Conservation (phyloP, 2,329 filamentous ascomycete genomes). For the Colletotrichum sp. region DNA sequence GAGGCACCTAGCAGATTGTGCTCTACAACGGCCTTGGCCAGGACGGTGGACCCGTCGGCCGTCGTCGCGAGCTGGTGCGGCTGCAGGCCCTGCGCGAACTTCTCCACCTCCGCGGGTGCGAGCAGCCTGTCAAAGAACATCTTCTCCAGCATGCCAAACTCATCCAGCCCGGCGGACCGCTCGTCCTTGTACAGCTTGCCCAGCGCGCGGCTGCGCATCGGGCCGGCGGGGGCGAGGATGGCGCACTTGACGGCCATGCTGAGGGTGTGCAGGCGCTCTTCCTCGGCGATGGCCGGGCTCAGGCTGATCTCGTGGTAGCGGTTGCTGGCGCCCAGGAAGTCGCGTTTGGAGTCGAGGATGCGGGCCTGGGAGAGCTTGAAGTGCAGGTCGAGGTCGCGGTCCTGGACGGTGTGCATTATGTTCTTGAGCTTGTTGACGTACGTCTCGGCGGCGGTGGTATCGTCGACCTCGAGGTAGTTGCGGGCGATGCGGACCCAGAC, state of each 20-base stretch:
- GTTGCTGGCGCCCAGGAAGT: slow-evolving; percentile 86
- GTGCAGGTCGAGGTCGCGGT: slow-evolving; percentile 77
- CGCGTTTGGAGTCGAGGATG: slow-evolving; percentile 88
- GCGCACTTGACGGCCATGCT: slow-evolving; percentile 90
- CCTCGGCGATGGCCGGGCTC: slow-evolving; percentile 78
- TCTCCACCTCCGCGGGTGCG: slow-evolving; percentile 79
- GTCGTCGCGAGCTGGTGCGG: slow-evolving; percentile 92
- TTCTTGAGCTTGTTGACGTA: slow-evolving; percentile 97
- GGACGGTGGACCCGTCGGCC: slow-evolving; percentile 88
- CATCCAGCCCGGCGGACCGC: slow-evolving; percentile 73
- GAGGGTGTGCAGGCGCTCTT: slow-evolving; percentile 84
- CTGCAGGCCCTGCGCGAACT: slow-evolving; percentile 80
- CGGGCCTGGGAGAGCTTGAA: slow-evolving; percentile 93
- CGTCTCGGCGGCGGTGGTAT: slow-evolving; percentile 81
- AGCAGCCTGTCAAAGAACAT: slow-evolving; percentile 94
- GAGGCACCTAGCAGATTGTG: slow-evolving; percentile 93
- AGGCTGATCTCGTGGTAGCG: slow-evolving; percentile 90
- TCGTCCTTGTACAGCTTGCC: slow-evolving; percentile 94
- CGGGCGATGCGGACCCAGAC: slow-evolving; percentile 95
- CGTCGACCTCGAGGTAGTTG: slow-evolving; percentile 92
- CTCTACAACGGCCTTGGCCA: slow-evolving; percentile 92
- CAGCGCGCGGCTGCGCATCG: slow-evolving; percentile 78
- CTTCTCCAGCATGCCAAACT: slow-evolving; percentile 92
- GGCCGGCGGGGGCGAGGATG: slow-evolving; percentile 89
- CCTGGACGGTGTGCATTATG: slow-evolving; percentile 78